Conservation (phyloP, 2,329 filamentous ascomycete genomes). For the Rosellinia necatrix region DNA sequence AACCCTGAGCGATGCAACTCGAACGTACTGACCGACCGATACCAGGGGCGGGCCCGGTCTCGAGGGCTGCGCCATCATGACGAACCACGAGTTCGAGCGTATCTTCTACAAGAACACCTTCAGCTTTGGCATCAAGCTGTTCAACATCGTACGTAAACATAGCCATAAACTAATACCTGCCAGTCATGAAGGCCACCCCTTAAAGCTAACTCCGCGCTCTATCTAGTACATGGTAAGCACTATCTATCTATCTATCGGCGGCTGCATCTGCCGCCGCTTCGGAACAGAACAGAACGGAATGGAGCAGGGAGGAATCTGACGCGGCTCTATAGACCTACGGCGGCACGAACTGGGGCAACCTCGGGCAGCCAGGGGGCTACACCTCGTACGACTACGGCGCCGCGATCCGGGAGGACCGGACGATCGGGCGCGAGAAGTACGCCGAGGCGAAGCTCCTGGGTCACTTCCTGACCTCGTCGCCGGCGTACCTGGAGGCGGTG, state of each 20-base stretch:
- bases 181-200: too few relatives aligned
- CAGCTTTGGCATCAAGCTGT: slow-evolving; percentile 58
- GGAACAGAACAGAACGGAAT: too few relatives aligned
- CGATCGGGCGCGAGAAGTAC: slow-evolving; percentile 74
- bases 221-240: slow-evolving; percentile 61
- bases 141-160: slow-evolving; percentile 56
- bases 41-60: slow-evolving; percentile 76
- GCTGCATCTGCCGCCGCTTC: too few relatives aligned
- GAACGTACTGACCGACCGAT: slow-evolving; percentile 72
- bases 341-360: slow-evolving; percentile 83
- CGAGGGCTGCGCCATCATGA: slow-evolving; percentile 63
- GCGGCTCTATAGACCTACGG: slow-evolving; percentile 63
- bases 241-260: background rate
- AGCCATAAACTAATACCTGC: too few relatives aligned
- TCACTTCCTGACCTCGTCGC: slow-evolving; percentile 75
- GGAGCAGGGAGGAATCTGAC: too few relatives aligned
- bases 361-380: slow-evolving; percentile 70
- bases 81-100: slow-evolving; percentile 75
- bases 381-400: slow-evolving; percentile 62
- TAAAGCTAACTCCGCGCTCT: slow-evolving; percentile 48
- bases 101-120: slow-evolving; percentile 79
- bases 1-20: background rate
- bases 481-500: slow-evolving; percentile 66
- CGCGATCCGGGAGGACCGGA: slow-evolving; percentile 70
- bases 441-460: slow-evolving; percentile 77